Evolutionary conservation across 75 land plant genomes (phyloP), one percentile per base, ranked within the genome.

Genomic region (Selaginella tamariscina): DNA sequence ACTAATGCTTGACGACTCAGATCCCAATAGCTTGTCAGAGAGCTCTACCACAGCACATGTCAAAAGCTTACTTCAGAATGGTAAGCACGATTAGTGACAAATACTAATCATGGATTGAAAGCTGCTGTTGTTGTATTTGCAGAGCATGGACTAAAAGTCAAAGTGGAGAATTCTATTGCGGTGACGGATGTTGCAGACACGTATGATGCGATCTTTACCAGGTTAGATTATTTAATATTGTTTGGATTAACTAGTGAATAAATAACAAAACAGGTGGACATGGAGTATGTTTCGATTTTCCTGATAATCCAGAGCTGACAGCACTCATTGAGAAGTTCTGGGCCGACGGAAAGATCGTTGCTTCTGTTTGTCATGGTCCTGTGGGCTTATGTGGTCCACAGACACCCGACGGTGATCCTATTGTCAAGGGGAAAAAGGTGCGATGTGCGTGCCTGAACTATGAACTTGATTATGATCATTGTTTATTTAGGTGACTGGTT

Each of bases 151-250:
- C 54, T 72, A 71, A 77, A 77, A 28, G 29, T 30, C 0, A 32
- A 54, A 44, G 32, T 77, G 13, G 79, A 77, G 71, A 72, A 68
- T 22, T 68, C 75, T n/a, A 67, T 68, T 0, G 8, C 75, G 13
- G 22, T 72, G 13, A 68, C 32, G 54, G 71, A 72, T 32, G 56
- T 54, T 60, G 30, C 71, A 24, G 62, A 68, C 22, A 27, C 28
- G n/a, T 77, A 72, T 18, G 79, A 77, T 72, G 79, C 79, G 0
- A 26, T 77, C 54, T 77, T 28, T 77, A 30, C 79, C 79, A 68
- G 79, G 79, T 31, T 31, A 5, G 67, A 20, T 26, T 24, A 18
- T 9, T 24, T 27, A 66, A 31, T 15, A 22, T 23, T n/a, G 23
- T 31, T n/a, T 18, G 21, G 15, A 2, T 39, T 28, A n/a, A 9